Conservation (phyloP, 192 early-diverging fungal species). For the Coemansia asiatica region DNA sequence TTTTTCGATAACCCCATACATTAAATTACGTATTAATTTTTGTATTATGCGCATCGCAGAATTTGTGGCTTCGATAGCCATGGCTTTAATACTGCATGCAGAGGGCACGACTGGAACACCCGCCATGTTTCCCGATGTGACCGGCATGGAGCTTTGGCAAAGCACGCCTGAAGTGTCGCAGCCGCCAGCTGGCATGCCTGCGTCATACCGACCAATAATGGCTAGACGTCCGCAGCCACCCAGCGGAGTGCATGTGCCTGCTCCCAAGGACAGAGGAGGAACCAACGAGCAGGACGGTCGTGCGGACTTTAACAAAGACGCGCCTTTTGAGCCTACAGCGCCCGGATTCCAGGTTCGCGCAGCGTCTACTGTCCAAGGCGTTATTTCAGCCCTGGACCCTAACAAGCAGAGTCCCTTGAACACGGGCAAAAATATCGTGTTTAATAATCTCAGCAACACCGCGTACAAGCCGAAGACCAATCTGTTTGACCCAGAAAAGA, state of each 20-base stretch:
- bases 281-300: conserved; percentile 26
- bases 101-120: background rate
- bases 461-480: conserved; percentile 33
- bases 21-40: background rate
- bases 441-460: conserved; percentile 12
- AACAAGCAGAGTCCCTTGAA: conserved; percentile 42
- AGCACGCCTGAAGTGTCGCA: conserved; percentile 23
- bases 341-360: conserved; percentile 22
- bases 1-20: too few relatives aligned
- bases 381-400: conserved; percentile 33
- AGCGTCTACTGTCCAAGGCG: conserved; percentile 20
- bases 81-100: conserved; percentile 3
- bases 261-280: conserved; percentile 26
- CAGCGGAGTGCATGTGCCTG: conserved; percentile 35
- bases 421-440: background rate
- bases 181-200: conserved; percentile 28
- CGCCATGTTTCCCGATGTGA: background rate
- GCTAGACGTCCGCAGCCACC: conserved; percentile 40
- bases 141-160: conserved; percentile 31
- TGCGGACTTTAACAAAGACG: conserved; percentile 18
- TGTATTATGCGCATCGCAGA: conserved; percentile 4
- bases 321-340: conserved; percentile 6
- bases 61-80: conserved; percentile 10
- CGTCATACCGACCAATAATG: conserved; percentile 8
- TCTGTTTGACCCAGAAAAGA: conserved; percentile 21